phyloP scores from a whole-genome alignment of 1,284 basidiomycete species.

The Ganoderma resinaceum region DNA sequence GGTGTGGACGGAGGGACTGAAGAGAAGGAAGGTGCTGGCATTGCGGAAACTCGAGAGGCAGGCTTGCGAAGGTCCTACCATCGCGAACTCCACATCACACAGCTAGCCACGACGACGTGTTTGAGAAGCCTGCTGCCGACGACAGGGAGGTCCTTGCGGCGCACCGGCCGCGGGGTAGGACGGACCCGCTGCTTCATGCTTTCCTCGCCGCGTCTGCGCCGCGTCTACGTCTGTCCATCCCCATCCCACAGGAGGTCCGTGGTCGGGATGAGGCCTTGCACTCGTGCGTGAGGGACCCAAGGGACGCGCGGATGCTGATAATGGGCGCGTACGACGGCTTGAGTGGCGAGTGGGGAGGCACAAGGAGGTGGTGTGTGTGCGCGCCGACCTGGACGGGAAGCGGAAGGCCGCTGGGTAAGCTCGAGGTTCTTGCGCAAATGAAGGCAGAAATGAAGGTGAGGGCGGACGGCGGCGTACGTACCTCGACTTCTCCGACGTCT shows the following conservation, averaged over 20 bases:
- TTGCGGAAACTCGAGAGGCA: not conserved
- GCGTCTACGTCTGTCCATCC: too few relatives aligned
- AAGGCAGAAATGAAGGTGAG: not conserved
- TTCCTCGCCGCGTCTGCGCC: too few relatives aligned
- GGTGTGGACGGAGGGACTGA: too few relatives aligned
- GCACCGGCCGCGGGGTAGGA: constrained; percentile 51
- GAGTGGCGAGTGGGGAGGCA: constrained; percentile 77
- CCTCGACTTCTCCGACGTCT: constrained; percentile 85
- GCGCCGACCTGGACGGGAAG: constrained; percentile 79
- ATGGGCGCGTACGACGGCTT: constrained; percentile 86
- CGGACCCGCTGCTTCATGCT: constrained; percentile 70
- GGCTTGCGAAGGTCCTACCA: not conserved
- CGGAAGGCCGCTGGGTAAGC: not conserved
- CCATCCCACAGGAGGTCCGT: constrained; percentile 36
- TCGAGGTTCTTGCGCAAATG: not conserved
- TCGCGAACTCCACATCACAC: constrained; percentile 51
- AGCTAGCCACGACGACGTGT: constrained; percentile 89
- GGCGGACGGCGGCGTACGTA: constrained; percentile 46
- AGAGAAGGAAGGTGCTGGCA: not conserved
- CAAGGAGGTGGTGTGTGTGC: constrained; percentile 78
- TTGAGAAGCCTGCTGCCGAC: constrained; percentile 94
- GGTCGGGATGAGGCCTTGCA: too few relatives aligned
- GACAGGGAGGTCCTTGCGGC: constrained; percentile 72
- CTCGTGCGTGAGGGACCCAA: too few relatives aligned
- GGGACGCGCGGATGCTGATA: constrained; percentile 60